Base-by-base conservation (phyloP, 495 filamentous ascomycete genomes). In the Halenospora varia region DNA sequence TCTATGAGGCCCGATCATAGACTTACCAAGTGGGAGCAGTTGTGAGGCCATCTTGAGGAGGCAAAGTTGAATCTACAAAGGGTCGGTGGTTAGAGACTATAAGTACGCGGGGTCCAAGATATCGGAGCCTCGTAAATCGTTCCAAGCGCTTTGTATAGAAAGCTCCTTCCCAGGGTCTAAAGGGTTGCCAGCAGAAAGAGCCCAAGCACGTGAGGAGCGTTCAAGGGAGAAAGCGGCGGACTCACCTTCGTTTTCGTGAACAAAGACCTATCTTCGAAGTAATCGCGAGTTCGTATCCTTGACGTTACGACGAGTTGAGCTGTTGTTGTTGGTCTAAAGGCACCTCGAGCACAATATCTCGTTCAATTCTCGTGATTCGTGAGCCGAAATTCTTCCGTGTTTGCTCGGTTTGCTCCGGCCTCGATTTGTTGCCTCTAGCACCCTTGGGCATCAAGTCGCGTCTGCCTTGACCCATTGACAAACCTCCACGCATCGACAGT, bases 11-110 rank as follows among this genome's bases (percentile, higher is more conserved):
- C 11, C 24, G 53, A 35, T 6, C 29, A 20, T 18, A 11, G 25
- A 59, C 64, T 50, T 72, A 90, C 88, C 88, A 51, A 92, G 77
- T 49, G 88, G 88, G 41, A 91, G 84, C 40, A 92, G 82, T 74
- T 92, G 88, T 26, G 88, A 90, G 19, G 88, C 84, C 88, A 92
- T 92, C n/a, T 24, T 59, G 54, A 53, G 18, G 19, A 15, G 18
- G 50, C n/a, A 42, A 24, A 49, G 42, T 45, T 20, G 42, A 45
- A 3, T n/a, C 42, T 45, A 17, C 4, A n/a, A 45, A 20, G 8
- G 44, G 51, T 35, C 23, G 13, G 22, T 44, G 19, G 25, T 40
- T 19, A 40, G 9, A 52, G 25, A 19, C 9, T 8, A 9, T 40
- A 9, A n/a, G n/a, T n/a, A n/a, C n/a, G n/a, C n/a, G n/a, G n/a